phyloP scores from a whole-genome alignment of 352 stramenopile genomes.

The Phytophthora ohioensis region DNA sequence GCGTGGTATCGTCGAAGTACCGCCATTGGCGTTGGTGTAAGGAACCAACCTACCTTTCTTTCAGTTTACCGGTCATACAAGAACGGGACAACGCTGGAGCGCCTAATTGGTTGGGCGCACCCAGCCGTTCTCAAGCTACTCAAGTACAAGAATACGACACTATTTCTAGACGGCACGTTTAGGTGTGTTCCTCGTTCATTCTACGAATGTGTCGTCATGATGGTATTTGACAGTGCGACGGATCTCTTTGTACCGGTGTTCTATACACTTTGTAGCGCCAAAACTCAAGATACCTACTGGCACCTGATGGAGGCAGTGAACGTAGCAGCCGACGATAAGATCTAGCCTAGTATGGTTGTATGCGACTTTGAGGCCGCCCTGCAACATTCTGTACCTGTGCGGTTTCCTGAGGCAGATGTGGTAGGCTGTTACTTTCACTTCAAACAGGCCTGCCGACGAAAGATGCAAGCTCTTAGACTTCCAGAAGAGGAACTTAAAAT shows the following conservation, averaged over 20 bases:
- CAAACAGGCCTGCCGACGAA: not conserved
- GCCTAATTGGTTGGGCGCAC: not conserved
- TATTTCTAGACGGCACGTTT: slow-evolving; percentile 3
- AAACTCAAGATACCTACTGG: slow-evolving; percentile 1
- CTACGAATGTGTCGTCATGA: not conserved
- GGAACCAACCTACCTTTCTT: not conserved
- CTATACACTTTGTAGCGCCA: not conserved
- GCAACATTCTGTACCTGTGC: not conserved
- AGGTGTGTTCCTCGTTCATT: not conserved
- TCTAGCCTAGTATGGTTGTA: not conserved
- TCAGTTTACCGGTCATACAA: slow-evolving; percentile 1
- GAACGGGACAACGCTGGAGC: not conserved
- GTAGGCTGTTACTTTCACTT: not conserved
- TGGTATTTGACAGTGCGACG: not conserved
- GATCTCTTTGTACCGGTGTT: slow-evolving; percentile 1
- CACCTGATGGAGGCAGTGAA: not conserved
- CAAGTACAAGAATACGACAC: not conserved
- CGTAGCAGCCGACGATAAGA: not conserved
- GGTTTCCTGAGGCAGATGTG: not conserved
- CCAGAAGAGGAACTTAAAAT: not conserved
- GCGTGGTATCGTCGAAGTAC: not conserved
- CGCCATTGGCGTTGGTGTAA: not conserved
- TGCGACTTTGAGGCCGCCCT: slow-evolving; percentile 1
- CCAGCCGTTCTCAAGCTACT: not conserved
- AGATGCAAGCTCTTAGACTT: not conserved